phyloP scores from a whole-genome alignment of 345 rosid species.

The Iberis pinnata region DNA sequence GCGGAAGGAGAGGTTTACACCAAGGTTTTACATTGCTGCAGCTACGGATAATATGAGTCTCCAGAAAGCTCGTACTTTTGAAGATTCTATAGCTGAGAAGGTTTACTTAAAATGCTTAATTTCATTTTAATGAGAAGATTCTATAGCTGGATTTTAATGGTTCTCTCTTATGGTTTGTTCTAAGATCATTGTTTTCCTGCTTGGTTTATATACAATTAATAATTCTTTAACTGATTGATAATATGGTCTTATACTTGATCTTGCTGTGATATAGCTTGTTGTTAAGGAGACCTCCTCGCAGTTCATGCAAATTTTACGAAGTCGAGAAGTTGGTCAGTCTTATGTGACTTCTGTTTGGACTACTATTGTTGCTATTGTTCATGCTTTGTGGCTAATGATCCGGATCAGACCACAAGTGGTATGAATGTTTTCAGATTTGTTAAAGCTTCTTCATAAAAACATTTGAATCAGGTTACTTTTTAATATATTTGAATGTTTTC shows the following conservation, averaged over 20 bases:
- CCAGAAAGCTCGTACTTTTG: slow-evolving; percentile 70
- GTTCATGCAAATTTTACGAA: slow-evolving; percentile 73
- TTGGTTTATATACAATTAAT: too few relatives aligned
- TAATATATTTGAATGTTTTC: background rate
- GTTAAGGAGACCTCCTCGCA: slow-evolving; percentile 32
- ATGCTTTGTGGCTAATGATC: slow-evolving; percentile 70
- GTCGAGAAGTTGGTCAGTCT: slow-evolving; percentile 96
- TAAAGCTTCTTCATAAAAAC: background rate
- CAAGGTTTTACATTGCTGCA: slow-evolving; percentile 79
- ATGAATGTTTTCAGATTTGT: slow-evolving; percentile 15
- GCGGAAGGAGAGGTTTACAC: slow-evolving; percentile 51
- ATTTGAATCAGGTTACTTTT: background rate
- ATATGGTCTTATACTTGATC: slow-evolving; percentile 11
- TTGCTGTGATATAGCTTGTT: slow-evolving; percentile 30
- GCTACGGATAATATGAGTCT: slow-evolving; percentile 94
- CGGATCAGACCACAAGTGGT: slow-evolving; percentile 86
- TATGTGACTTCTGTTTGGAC: slow-evolving; percentile 80
- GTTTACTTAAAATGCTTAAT: slow-evolving; percentile 28
- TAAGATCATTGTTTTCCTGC: too few relatives aligned
- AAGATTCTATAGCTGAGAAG: slow-evolving; percentile 42
- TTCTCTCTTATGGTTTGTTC: too few relatives aligned
- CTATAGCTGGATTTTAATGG: too few relatives aligned
- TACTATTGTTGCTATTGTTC: slow-evolving; percentile 58
- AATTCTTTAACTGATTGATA: background rate
- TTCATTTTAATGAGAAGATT: too few relatives aligned